phyloP scores from a whole-genome alignment of 176 grass and related monocot genomes.

The Oryza glumipatula region DNA sequence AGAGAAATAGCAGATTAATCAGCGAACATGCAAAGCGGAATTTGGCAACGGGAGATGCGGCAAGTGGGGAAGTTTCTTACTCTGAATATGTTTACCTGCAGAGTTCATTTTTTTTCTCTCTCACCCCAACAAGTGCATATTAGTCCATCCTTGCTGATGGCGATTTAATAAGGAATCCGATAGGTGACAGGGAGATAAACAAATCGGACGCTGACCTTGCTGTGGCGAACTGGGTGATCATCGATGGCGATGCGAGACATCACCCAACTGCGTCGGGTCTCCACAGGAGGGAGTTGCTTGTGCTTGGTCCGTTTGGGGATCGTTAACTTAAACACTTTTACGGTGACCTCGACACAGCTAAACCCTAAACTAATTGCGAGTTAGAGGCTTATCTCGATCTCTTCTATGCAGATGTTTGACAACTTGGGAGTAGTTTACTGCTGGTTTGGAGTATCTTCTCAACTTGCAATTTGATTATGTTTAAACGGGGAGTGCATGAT shows the following conservation, averaged over 20 bases:
- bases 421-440: slow-evolving; percentile 1
- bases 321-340: slow-evolving; percentile 32
- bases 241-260: slow-evolving; percentile 18
- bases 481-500: not conserved
- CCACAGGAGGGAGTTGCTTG: slow-evolving; percentile 38
- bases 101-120: not conserved
- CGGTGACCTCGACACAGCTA: not conserved
- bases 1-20: not conserved
- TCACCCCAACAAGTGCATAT: not conserved
- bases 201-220: slow-evolving; percentile 36
- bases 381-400: not conserved
- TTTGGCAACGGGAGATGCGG: slow-evolving; percentile 50
- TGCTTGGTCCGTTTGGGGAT: slow-evolving; percentile 45
- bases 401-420: slow-evolving; percentile 17
- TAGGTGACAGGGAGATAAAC: slow-evolving; percentile 20
- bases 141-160: slow-evolving; percentile 16
- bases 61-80: not conserved
- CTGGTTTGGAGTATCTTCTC: slow-evolving; percentile 28
- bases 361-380: not conserved
- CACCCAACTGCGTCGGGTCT: slow-evolving; percentile 48
- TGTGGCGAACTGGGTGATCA: not conserved
- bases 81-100: not conserved
- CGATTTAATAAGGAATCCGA: slow-evolving; percentile 9
- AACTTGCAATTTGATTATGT: slow-evolving; percentile 7
- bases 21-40: slow-evolving; percentile 32